phyloP scores from a whole-genome alignment of 805 yeast genomes.

The Cyberlindnera euphorbiae region DNA sequence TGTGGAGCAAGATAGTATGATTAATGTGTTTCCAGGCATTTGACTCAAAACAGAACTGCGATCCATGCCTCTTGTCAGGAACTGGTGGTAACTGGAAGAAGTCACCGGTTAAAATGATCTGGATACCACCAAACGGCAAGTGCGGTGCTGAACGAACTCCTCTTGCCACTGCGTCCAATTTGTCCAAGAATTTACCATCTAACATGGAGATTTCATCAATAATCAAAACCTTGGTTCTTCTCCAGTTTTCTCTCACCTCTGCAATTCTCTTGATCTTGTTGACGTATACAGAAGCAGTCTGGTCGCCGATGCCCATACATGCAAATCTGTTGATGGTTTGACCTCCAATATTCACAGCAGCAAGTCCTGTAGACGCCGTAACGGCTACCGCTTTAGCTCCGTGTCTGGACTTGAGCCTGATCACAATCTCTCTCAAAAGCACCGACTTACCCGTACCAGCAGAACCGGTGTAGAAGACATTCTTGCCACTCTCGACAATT shows the following conservation, averaged over 20 bases:
- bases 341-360: constrained; percentile 93
- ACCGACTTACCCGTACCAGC: constrained; percentile 89
- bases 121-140: constrained; percentile 91
- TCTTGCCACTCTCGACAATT: constrained; percentile 45
- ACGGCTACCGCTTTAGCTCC: constrained; percentile 57
- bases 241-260: constrained; percentile 54
- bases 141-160: constrained; percentile 36
- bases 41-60: constrained; percentile 71
- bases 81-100: constrained; percentile 96
- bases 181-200: constrained; percentile 71
- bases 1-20: constrained; percentile 63
- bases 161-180: constrained; percentile 67
- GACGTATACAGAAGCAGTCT: constrained; percentile 34
- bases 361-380: constrained; percentile 95
- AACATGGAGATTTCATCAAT: constrained; percentile 96
- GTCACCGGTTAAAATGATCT: constrained; percentile 87
- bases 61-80: constrained; percentile 30
- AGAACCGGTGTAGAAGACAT: constrained; percentile 73
- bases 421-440: constrained; percentile 59
- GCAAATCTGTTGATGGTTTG: constrained; percentile 80
- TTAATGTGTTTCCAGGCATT: constrained; percentile 64
- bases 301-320: constrained; percentile 74
- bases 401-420: constrained; percentile 40
- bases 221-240: constrained; percentile 59
- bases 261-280: constrained; percentile 42